These are phyloP conservation scores for Hemerocallis citrina DNA, from an alignment of 106 monocot species.

Conservation along the genomic window DNA sequence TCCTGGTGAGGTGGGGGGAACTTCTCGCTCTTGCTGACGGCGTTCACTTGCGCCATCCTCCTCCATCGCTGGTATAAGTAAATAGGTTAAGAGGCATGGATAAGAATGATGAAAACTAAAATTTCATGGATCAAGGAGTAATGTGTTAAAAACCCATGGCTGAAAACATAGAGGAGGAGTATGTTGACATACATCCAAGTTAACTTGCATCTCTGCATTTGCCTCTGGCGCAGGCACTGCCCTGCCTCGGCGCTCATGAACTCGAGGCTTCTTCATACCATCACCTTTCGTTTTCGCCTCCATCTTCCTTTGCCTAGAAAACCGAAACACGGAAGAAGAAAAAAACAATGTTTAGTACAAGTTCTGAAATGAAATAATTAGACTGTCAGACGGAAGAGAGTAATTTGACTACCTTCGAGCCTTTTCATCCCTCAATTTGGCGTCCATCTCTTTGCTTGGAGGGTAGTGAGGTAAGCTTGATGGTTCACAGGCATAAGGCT, in stretches of 20 bases:
- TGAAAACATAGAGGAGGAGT: too few species aligned
- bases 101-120: background rate
- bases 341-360: background rate
- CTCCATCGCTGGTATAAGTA: conserved; percentile 30
- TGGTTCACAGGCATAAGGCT: conserved; percentile 68
- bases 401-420: conserved; percentile 35
- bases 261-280: conserved; percentile 15
- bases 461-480: conserved; percentile 68
- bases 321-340: conserved; percentile 17
- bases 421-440: conserved; percentile 55
- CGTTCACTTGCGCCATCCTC: conserved; percentile 21
- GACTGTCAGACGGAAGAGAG: background rate
- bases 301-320: conserved; percentile 18
- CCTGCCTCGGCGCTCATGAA: conserved; percentile 18
- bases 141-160: background rate
- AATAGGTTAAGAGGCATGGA: background rate
- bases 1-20: conserved; percentile 91
- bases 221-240: conserved; percentile 76
- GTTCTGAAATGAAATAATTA: background rate
- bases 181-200: conserved; percentile 46
- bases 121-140: background rate
- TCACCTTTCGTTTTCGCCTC: conserved; percentile 20
- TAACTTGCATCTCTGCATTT: conserved; percentile 70
- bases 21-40: conserved; percentile 65
- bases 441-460: conserved; percentile 85